Conservation (phyloP, 2,329 filamentous ascomycete genomes). For the Pseudogymnoascus sp. region DNA sequence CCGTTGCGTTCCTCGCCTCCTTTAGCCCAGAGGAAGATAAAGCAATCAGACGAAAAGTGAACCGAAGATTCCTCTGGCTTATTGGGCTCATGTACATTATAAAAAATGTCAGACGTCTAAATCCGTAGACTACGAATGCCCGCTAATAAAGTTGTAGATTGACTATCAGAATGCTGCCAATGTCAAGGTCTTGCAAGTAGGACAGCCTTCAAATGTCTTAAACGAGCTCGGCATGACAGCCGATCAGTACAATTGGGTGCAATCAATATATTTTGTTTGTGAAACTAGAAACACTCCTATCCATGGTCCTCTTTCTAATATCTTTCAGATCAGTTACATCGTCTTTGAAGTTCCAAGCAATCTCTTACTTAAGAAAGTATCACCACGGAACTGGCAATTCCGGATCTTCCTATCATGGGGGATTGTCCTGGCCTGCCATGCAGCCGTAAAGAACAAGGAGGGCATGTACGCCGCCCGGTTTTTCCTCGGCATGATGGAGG, state of each 20-base stretch:
- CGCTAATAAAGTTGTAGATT: constrained; percentile 21
- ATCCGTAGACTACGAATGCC: neutral
- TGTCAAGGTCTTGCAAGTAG: constrained; percentile 37
- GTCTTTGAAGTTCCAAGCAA: constrained; percentile 35
- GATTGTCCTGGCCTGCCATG: constrained; percentile 32
- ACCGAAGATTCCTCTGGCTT: constrained; percentile 30
- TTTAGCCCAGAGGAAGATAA: constrained; percentile 34
- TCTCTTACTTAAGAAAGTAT: constrained; percentile 30
- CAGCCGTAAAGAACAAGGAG: constrained; percentile 32
- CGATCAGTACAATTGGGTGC: constrained; percentile 35
- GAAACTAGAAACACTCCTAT: neutral
- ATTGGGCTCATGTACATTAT: constrained; percentile 36
- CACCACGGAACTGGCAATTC: constrained; percentile 31
- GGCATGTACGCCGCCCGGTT: constrained; percentile 34
- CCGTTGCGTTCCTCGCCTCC: constrained; percentile 28
- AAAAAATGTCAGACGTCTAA: constrained; percentile 29
- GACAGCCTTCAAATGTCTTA: constrained; percentile 31
- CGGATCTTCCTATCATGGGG: constrained; percentile 33
- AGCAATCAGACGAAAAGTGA: constrained; percentile 34
- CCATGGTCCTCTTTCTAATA: neutral
- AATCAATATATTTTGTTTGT: constrained; percentile 33
- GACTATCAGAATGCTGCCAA: constrained; percentile 34
- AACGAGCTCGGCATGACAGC: constrained; percentile 33
- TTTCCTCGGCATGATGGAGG: constrained; percentile 35
- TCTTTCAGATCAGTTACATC: constrained; percentile 31